These are phyloP conservation scores for Ceriops decandra DNA, from an alignment of 345 rosid genomes.

Conservation along the genomic window DNA sequence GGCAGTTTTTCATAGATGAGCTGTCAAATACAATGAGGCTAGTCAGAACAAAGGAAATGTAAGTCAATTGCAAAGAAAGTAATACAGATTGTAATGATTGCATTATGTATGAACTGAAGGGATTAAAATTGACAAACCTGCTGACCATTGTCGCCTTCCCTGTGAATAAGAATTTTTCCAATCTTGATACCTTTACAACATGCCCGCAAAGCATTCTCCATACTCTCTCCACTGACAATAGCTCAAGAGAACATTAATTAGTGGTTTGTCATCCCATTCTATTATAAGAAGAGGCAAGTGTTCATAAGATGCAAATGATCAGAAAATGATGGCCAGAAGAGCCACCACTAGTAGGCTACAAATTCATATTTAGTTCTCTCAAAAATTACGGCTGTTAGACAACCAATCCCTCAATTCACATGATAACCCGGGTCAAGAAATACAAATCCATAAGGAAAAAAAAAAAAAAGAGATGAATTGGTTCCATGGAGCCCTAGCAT, in stretches of 20 bases:
- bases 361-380: neutral
- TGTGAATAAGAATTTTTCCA: slow-evolving; percentile 92
- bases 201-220: slow-evolving; percentile 98
- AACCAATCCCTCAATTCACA: neutral
- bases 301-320: slow-evolving; percentile 3
- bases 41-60: slow-evolving; percentile 10
- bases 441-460: neutral
- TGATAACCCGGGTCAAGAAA: neutral
- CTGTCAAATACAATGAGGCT: slow-evolving; percentile 36
- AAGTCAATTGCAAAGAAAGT: neutral
- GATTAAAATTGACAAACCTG: slow-evolving; percentile 41
- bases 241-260: slow-evolving; percentile 11
- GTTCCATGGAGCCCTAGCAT: neutral
- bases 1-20: slow-evolving; percentile 93
- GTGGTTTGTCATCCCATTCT: neutral
- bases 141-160: slow-evolving; percentile 98
- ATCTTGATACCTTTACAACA: slow-evolving; percentile 98
- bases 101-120: neutral
- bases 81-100: neutral
- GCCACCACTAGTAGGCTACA: neutral
- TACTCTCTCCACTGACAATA: slow-evolving; percentile 84
- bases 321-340: neutral
- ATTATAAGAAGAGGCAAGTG: neutral
- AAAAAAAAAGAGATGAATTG: neutral
- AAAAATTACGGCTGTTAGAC: neutral